Base-by-base conservation (phyloP, 139 green algal species). In the Tetraselmis striata region DNA sequence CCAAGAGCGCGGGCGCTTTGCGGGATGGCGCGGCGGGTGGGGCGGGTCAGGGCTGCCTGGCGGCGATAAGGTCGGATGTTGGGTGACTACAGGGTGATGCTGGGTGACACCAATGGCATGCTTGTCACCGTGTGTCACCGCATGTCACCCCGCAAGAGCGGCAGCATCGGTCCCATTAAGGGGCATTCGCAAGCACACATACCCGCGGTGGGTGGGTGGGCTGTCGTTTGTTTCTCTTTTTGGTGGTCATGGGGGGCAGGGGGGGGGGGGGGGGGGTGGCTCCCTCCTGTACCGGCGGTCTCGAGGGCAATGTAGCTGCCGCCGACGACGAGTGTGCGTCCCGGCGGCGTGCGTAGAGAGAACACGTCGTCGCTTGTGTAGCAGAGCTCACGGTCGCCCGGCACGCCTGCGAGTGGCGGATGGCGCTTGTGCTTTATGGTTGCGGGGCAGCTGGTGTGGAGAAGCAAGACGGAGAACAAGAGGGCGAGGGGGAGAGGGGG, bases 321-420 rank as follows among this genome's bases (percentile, higher is more conserved):
- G 27, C 88, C 88, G 25, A 92, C 83, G 24, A 83, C 85, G 26
- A 92, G 85, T 2, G 87, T 91, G 79, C 87, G 89, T 0, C 88
- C 88, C 26, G 88, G 88, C 25, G 88, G 23, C 25, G 77, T 78
- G 2, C 29, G 45, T 29, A 85, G 32, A 1, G 84, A 88, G 77
- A 92, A 92, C 59, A 92, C 79, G 79, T 92, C 88, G 77, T 92
- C 88, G 28, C 77, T 86, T 26, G 88, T 92, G 78, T 91, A 86
- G 84, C 88, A 92, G 28, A 80, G 81, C 59, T 92, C 88, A 23
- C 84, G 83, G 78, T 90, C 90, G 2, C 90, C 90, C 29, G 85
- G 32, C 23, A 28, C 29, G 1, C 31, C 45, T n/a, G n/a, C n/a
- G n/a, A n/a, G 18, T 74, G 58, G 18, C 18, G 58, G 23, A 23